phyloP scores from a whole-genome alignment of 2,329 filamentous ascomycete species.

The Colletotrichum lentis region DNA sequence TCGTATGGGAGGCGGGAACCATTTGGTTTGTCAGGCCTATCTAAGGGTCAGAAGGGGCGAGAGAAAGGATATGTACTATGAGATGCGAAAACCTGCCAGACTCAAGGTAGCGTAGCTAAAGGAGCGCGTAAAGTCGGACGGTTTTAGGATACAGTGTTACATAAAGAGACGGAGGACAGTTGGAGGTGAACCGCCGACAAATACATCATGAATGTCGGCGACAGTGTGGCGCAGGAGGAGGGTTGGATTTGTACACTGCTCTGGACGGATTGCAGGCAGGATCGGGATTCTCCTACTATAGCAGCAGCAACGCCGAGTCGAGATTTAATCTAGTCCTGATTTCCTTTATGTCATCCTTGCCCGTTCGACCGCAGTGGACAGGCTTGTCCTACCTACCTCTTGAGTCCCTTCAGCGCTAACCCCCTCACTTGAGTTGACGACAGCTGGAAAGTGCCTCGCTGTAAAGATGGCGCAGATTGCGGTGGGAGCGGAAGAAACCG shows the following conservation, averaged over 20 bases:
- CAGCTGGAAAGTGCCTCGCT: neutral
- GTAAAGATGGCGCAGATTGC: neutral
- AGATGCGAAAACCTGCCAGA: too few relatives aligned
- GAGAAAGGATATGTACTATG: neutral
- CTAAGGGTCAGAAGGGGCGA: neutral
- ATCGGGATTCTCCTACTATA: neutral
- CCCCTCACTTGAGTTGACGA: neutral
- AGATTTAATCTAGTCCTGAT: neutral
- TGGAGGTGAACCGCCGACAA: neutral
- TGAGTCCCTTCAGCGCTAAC: too few relatives aligned
- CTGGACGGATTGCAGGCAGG: neutral
- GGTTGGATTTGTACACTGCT: neutral
- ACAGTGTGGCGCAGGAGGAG: conserved; percentile 8
- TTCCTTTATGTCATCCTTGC: neutral
- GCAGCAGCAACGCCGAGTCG: neutral
- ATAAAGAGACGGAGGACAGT: neutral
- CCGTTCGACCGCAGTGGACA: neutral
- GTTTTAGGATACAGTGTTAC: neutral
- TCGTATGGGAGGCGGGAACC: neutral
- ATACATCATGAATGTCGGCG: neutral
- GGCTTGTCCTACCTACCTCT: neutral
- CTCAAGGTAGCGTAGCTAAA: neutral
- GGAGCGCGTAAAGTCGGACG: too few relatives aligned
- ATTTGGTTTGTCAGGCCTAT: neutral
- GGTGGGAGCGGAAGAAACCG: conserved; percentile 14